Evolutionary conservation across 2,329 filamentous ascomycete species (phyloP), one percentile per base, ranked within the genome.

Genomic region (Penicillium sumatraense): DNA sequence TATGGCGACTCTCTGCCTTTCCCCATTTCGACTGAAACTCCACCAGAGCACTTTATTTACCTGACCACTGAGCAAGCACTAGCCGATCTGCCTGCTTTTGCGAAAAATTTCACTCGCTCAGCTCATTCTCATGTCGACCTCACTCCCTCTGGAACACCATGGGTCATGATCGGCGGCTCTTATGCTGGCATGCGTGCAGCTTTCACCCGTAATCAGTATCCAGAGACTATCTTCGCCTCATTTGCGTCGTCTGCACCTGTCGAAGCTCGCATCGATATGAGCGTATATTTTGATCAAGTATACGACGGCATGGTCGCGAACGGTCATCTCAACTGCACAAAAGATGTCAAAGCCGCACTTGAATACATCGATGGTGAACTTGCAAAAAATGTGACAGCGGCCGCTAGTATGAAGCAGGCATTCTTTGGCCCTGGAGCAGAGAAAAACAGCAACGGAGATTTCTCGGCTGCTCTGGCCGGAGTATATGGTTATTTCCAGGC

Each of bases 251-350:
- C 75, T 1, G 75, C 76, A 7, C 76, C 77, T 0, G 75, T 81
- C 0, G 68, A 84, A 60, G 80, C 80, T 2, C 70, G 67, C 5
- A 61, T 78, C n/a, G 74, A 83, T 54, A 80, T 82, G 76, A 76
- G 74, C n/a, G 67, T 75, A 20, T 83, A 82, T 62, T 83, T 73
- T 49, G 80, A 83, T 20, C 77, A 80, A 33, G 65, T 83, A 2
- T 78, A 78, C 59, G 73, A 72, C 10, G 79, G 78, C 3, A 72
- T 83, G 69, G 72, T 76, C 4, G 73, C 72, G 5, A 81, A 82
- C 53, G 83, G 81, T 54, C 73, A 76, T 31, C 70, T 69, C 3
- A 82, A 82, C 63, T 84, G 82, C 66, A 76, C 78, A 11, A 70
- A 71, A 11, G 80, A 83, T 54, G 72, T 82, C 47, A 73, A 80